A percentile compares a stretch with the other conserved stretches of the same genome.
Conservation (phyloP, 495 filamentous ascomycete species). For the Penicillium steckii region DNA sequence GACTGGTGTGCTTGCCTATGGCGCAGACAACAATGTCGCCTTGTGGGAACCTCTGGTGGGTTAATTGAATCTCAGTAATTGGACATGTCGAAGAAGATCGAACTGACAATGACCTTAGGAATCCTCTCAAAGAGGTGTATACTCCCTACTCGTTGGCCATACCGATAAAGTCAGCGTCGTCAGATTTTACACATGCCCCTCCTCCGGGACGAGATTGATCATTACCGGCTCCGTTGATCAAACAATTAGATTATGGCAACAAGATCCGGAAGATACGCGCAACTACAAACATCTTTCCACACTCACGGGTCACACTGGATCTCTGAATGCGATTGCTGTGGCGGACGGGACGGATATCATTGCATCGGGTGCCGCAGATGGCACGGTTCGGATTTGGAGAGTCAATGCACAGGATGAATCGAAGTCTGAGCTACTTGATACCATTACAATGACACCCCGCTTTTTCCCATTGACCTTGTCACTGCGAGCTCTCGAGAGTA, state of each 20-base stretch:
- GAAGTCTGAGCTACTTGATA: constrained; percentile 57
- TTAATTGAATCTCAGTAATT: background rate
- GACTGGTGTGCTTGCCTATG: constrained; percentile 77
- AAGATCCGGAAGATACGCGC: constrained; percentile 14
- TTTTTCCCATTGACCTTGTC: constrained; percentile 81
- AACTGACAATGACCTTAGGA: constrained; percentile 34
- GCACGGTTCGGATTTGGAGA: constrained; percentile 75
- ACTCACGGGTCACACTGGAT: constrained; percentile 62
- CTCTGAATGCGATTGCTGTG: constrained; percentile 77
- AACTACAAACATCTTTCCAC: constrained; percentile 45
- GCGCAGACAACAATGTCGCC: constrained; percentile 83
- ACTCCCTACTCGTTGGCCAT: constrained; percentile 74
- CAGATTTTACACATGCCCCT: constrained; percentile 64
- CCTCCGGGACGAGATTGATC: constrained; percentile 52
- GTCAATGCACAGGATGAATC: constrained; percentile 41
- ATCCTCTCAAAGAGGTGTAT: constrained; percentile 55
- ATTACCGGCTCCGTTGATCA: constrained; percentile 83
- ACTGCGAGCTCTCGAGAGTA: constrained; percentile 54
- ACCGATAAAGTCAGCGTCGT: constrained; percentile 79
- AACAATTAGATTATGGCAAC: constrained; percentile 70
- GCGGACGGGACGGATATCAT: constrained; percentile 55
- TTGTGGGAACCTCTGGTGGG: constrained; percentile 83
- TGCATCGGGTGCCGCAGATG: constrained; percentile 76
- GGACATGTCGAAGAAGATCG: background rate
- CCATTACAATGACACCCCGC: constrained; percentile 67